A percentile compares a stretch with the other conserved stretches of the same genome.
Evolutionary conservation across 2,329 filamentous ascomycete genomes (phyloP).

Genomic region (Calonectria honghensis): DNA sequence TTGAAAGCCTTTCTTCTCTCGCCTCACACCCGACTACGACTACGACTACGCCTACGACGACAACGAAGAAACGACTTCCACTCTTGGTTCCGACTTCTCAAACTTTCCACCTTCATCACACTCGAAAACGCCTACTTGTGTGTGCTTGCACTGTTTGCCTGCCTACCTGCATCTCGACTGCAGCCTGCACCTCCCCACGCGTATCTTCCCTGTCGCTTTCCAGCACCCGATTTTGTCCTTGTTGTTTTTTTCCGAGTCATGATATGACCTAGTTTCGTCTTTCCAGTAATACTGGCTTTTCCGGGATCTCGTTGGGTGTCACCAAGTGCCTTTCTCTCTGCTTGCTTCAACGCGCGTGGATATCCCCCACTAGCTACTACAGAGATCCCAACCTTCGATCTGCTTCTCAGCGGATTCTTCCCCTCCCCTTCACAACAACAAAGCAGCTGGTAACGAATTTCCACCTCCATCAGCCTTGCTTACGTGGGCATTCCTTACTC

Average conservation of each 20-base stretch:
- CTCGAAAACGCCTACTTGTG: conserved; percentile 37
- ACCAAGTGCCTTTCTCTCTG: conserved; percentile 48
- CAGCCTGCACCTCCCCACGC: conserved; percentile 43
- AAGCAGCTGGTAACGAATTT: conserved; percentile 40
- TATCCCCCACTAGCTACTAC: conserved; percentile 37
- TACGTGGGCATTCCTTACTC: conserved; percentile 56
- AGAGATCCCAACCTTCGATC: conserved; percentile 37
- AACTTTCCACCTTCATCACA: conserved; percentile 37
- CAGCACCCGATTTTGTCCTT: conserved; percentile 43
- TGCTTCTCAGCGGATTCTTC: conserved; percentile 40
- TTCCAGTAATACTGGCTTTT: conserved; percentile 55
- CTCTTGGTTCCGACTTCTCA: conserved; percentile 34
- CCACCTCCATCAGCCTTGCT: conserved; percentile 46
- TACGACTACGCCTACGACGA: conserved; percentile 47
- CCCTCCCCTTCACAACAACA: conserved; percentile 36
- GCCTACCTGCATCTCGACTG: conserved; percentile 41
- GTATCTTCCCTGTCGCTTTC: conserved; percentile 46
- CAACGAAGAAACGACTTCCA: conserved; percentile 39
- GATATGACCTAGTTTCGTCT: conserved; percentile 51
- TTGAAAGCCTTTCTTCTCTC: conserved; percentile 52
- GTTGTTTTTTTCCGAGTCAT: conserved; percentile 51
- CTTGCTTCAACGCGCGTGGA: conserved; percentile 43
- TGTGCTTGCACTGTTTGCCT: conserved; percentile 45
- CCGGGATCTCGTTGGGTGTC: conserved; percentile 53
- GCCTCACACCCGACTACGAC: conserved; percentile 42